Base-by-base conservation (phyloP, 2,329 filamentous ascomycete species). In the Neoascochyta sp. region DNA sequence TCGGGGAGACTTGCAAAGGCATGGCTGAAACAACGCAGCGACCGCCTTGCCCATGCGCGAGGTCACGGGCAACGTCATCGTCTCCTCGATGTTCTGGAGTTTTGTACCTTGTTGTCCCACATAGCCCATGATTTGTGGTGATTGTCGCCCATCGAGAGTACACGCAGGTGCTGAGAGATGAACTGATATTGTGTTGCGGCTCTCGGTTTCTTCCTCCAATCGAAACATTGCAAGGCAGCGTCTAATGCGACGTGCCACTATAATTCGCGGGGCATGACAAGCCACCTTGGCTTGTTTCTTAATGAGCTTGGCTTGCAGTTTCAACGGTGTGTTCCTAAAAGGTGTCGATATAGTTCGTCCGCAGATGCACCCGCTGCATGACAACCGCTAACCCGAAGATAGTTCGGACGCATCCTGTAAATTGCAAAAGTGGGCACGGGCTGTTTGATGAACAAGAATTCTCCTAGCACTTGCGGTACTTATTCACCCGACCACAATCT, bases 231-330 rank as follows among this genome's bases (percentile, higher is more conserved):
- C 14, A 29, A 27, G 27, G 27, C 26, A 15, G 21, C 24, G 14
- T 13, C 9, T 17, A 19, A 12, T 26, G 27, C 16, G 13, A 15
- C 15, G 29, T 19, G 23, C 24, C n/a, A n/a, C n/a, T n/a, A n/a
- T 32, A 19, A 32, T 32, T 17, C 21, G 22, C 22, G 20, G 19
- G 16, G 17, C n/a, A 23, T 20, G 21, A 24, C 23, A 37, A 37
- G 34, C 13, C 19, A 30, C 18, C 35, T 38, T 38, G 27, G 27
- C 35, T 16, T 27, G 35, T 38, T 38, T 38, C 35, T 26, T 3
- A 19, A 29, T 30, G 33, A 24, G 35, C 35, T 38, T 38, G 35
- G 35, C 35, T 18, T n/a, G n/a, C n/a, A n/a, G n/a, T n/a, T n/a
- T n/a, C n/a, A n/a, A n/a, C 2, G 7, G 11, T 3, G 6, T 20